These are phyloP conservation scores for Clonostachys rhizophaga DNA, from an alignment of 2,329 filamentous ascomycete species.

Conservation along the genomic window DNA sequence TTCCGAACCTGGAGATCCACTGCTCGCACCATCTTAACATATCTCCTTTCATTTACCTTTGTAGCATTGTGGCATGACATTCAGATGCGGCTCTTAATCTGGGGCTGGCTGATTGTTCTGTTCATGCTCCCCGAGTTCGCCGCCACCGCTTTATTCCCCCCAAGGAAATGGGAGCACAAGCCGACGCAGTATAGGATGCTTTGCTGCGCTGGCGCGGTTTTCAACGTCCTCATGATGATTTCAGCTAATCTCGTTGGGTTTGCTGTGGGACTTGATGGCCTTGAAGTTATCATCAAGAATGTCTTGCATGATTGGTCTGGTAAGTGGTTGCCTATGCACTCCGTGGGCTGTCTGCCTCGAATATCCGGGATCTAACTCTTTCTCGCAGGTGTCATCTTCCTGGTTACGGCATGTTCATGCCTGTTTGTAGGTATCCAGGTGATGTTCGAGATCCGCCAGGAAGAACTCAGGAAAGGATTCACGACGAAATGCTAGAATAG, in stretches of 20 bases:
- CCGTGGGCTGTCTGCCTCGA: too few relatives aligned
- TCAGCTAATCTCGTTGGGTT: conserved; percentile 92
- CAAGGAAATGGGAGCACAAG: conserved; percentile 61
- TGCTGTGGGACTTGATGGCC: conserved; percentile 83
- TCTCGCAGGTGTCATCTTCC: conserved; percentile 60
- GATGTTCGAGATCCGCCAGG: conserved; percentile 94
- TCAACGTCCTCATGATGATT: conserved; percentile 93
- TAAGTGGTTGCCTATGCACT: conserved; percentile 20
- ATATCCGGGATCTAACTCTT: too few relatives aligned
- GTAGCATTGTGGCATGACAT: conserved; percentile 99
- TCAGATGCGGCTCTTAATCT: conserved; percentile 81
- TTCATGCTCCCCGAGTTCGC: conserved; percentile 90
- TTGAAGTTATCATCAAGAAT: conserved; percentile 69
- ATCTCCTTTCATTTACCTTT: conserved; percentile 86
- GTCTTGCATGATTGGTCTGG: conserved; percentile 73
- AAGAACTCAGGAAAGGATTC: conserved; percentile 77
- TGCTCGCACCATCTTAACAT: conserved; percentile 65
- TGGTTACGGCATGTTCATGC: conserved; percentile 64
- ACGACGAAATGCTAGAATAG: conserved; percentile 67
- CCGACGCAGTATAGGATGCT: conserved; percentile 75
- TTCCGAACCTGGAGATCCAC: conserved; percentile 37
- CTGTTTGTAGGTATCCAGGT: conserved; percentile 84
- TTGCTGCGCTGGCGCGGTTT: conserved; percentile 75
- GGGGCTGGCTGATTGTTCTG: conserved; percentile 94
- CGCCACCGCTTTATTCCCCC: conserved; percentile 67